A percentile compares a stretch with the other conserved stretches of the same genome.
Conservation (phyloP, 352 stramenopile genomes). For the Globisporangium ultimum region DNA sequence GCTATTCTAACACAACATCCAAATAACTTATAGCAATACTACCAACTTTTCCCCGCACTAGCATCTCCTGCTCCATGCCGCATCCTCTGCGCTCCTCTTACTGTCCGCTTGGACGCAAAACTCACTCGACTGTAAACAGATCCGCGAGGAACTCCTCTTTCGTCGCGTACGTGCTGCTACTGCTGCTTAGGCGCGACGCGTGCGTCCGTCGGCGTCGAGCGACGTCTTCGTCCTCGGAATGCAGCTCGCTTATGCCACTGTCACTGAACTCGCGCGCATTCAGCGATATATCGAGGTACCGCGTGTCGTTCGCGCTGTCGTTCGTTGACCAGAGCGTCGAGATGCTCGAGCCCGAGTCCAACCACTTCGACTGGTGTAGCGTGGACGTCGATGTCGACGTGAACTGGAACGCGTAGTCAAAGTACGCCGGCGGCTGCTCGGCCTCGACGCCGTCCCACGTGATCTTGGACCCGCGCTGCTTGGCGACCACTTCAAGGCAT, state of each 20-base stretch:
- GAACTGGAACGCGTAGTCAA: slow-evolving; percentile 8
- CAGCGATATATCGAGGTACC: neutral
- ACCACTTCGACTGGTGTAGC: too few species aligned
- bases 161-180: slow-evolving; percentile 1
- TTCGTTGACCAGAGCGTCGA: slow-evolving; percentile 8
- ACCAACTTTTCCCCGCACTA: too few species aligned
- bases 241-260: neutral
- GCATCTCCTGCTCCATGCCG: too few species aligned
- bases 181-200: slow-evolving; percentile 3
- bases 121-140: neutral
- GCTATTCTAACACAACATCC: too few species aligned
- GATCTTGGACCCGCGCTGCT: slow-evolving; percentile 8
- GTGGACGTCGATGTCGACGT: neutral
- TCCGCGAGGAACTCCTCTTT: slow-evolving; percentile 6
- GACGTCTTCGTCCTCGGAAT: neutral
- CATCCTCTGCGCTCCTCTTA: too few species aligned
- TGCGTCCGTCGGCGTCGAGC: neutral
- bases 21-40: too few species aligned
- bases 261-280: neutral
- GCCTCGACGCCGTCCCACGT: slow-evolving; percentile 7
- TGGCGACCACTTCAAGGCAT: slow-evolving; percentile 24
- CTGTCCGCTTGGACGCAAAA: too few species aligned
- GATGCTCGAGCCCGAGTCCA: neutral
- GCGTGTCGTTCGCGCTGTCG: slow-evolving; percentile 15
- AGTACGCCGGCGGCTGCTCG: slow-evolving; percentile 18